Evolutionary conservation across 129 eudicot genomes (phyloP).

Genomic region (Chrysanthemum makinoi): DNA sequence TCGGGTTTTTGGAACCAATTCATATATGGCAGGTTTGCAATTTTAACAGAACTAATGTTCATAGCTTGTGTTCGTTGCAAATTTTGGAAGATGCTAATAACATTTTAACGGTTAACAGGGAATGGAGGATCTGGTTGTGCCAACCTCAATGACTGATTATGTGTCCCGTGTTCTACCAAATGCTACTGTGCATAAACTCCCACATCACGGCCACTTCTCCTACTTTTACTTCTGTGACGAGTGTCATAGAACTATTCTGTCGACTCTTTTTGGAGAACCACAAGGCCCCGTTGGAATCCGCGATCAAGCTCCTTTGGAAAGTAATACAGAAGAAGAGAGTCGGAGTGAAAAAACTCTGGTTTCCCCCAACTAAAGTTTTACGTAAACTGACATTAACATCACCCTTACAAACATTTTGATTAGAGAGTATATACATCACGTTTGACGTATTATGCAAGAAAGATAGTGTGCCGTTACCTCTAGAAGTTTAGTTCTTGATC

Average conservation of each 20-base stretch:
- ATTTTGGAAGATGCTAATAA: neutral
- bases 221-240: slow-evolving; percentile 64
- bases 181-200: slow-evolving; percentile 67
- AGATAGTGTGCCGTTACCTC: neutral
- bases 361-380: slow-evolving; percentile 6
- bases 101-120: slow-evolving; percentile 49
- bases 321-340: slow-evolving; percentile 23
- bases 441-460: neutral
- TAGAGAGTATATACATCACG: slow-evolving; percentile 37
- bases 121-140: slow-evolving; percentile 71
- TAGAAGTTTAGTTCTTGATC: slow-evolving; percentile 4
- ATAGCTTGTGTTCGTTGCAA: neutral
- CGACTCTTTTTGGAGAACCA: slow-evolving; percentile 70
- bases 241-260: slow-evolving; percentile 67
- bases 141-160: slow-evolving; percentile 64
- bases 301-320: slow-evolving; percentile 28
- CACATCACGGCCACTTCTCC: slow-evolving; percentile 81
- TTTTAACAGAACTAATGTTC: neutral
- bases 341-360: neutral
- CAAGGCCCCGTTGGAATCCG: slow-evolving; percentile 50
- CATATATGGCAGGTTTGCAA: slow-evolving; percentile 93
- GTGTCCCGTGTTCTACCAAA: slow-evolving; percentile 64
- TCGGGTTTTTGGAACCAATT: slow-evolving; percentile 80
- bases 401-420: slow-evolving; percentile 4
- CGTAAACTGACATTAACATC: slow-evolving; percentile 2